Evolutionary conservation across 768 basidiomycete species (phyloP).

Genomic region (Boletus rex-veris): DNA sequence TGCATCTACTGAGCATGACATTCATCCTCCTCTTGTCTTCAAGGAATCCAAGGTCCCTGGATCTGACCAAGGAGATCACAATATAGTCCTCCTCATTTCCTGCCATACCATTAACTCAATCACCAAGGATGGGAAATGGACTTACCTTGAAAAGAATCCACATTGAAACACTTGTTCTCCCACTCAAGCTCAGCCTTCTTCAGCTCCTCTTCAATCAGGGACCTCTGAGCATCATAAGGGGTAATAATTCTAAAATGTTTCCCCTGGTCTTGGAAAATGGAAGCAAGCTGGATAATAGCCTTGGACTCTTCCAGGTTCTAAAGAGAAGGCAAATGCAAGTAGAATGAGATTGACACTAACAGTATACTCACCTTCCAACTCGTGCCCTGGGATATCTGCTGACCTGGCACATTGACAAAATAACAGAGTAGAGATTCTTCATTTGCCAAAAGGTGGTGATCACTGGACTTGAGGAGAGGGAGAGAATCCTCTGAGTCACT

Average conservation of each 20-base stretch:
- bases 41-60: slow-evolving; percentile 65
- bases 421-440: slow-evolving; percentile 46
- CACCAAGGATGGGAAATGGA: slow-evolving; percentile 1
- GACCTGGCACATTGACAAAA: slow-evolving; percentile 56
- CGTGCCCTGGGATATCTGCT: slow-evolving; percentile 34
- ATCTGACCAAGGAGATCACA: slow-evolving; percentile 67
- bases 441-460: slow-evolving; percentile 45
- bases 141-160: slow-evolving; percentile 78
- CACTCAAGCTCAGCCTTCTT: slow-evolving; percentile 49
- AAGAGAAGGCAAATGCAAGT: not conserved
- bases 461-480: slow-evolving; percentile 46
- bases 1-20: slow-evolving; percentile 86
- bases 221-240: slow-evolving; percentile 76
- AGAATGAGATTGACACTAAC: not conserved
- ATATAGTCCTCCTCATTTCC: slow-evolving; percentile 84
- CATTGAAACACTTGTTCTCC: slow-evolving; percentile 71
- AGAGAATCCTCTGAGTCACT: slow-evolving; percentile 15
- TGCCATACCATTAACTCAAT: slow-evolving; percentile 25
- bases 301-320: slow-evolving; percentile 63
- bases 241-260: slow-evolving; percentile 67
- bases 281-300: slow-evolving; percentile 54
- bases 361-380: slow-evolving; percentile 38
- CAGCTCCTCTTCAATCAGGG: slow-evolving; percentile 53
- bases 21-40: slow-evolving; percentile 64
- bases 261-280: slow-evolving; percentile 47